A percentile compares a stretch with the other conserved stretches of the same genome.
Evolutionary conservation across 202 grass and related monocot species (phyloP).

Genomic region (Schoenoplectus tabernaemontani): DNA sequence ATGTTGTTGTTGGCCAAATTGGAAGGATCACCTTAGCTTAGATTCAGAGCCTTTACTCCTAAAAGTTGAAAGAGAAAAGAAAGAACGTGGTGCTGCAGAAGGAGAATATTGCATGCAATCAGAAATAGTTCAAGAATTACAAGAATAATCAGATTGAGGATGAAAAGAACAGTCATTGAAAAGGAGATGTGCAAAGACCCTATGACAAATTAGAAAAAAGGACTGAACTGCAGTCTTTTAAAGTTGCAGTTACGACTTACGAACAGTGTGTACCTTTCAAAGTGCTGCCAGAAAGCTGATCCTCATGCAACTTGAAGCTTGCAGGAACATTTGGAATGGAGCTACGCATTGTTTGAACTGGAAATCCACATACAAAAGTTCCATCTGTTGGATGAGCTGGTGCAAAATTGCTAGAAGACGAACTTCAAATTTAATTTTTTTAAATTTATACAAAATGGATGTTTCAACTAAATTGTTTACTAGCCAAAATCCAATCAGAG

Average conservation of each 20-base stretch:
- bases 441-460: not conserved
- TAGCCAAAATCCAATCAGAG: not conserved
- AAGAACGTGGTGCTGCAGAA: conserved; percentile 80
- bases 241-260: conserved; percentile 22
- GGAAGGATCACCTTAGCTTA: conserved; percentile 67
- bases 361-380: conserved; percentile 28
- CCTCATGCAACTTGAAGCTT: conserved; percentile 84
- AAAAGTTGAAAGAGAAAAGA: conserved; percentile 89
- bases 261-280: conserved; percentile 54
- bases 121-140: conserved; percentile 10
- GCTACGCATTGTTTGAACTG: conserved; percentile 66
- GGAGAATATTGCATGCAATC: conserved; percentile 7
- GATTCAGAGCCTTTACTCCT: conserved; percentile 79
- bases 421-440: not conserved
- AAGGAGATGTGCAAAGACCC: not conserved
- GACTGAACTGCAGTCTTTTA: not conserved
- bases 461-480: not conserved
- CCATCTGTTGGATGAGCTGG: not conserved
- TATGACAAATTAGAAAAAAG: not conserved
- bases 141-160: not conserved
- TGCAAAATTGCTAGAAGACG: not conserved
- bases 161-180: not conserved
- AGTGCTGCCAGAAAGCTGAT: conserved; percentile 81
- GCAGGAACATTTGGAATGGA: conserved; percentile 72
- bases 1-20: conserved; percentile 7